A percentile compares a stretch with the other conserved stretches of the same genome.
phyloP scores from a whole-genome alignment of 495 filamentous ascomycete genomes.

The Parmelia sp. region DNA sequence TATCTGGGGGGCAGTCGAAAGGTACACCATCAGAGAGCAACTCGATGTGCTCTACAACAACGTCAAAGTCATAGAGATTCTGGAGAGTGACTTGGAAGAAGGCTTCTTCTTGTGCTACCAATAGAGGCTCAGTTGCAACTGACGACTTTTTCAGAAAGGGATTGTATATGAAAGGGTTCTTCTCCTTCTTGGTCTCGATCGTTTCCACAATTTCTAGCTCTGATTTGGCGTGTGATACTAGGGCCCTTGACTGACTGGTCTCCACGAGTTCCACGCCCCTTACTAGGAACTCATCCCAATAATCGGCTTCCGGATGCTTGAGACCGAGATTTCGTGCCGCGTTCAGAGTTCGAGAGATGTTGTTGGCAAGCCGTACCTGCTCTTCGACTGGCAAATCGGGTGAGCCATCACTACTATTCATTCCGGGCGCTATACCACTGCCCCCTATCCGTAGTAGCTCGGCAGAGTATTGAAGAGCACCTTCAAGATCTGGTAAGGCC shows the following conservation, averaged over 20 bases:
- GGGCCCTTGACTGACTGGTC: slow-evolving; percentile 45
- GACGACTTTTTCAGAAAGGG: slow-evolving; percentile 60
- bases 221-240: slow-evolving; percentile 63
- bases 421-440: slow-evolving; percentile 64
- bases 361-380: slow-evolving; percentile 70
- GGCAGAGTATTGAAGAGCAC: slow-evolving; percentile 77
- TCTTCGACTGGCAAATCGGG: slow-evolving; percentile 72
- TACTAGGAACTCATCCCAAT: slow-evolving; percentile 94
- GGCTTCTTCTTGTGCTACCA: slow-evolving; percentile 70
- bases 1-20: slow-evolving; percentile 59
- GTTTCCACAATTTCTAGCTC: slow-evolving; percentile 60
- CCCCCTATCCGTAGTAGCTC: slow-evolving; percentile 76
- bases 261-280: slow-evolving; percentile 67
- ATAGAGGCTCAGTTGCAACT: slow-evolving; percentile 52
- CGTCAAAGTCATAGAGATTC: slow-evolving; percentile 87
- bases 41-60: slow-evolving; percentile 78
- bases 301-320: slow-evolving; percentile 64
- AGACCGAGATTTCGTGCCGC: slow-evolving; percentile 69
- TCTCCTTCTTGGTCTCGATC: slow-evolving; percentile 45
- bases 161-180: slow-evolving; percentile 88
- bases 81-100: slow-evolving; percentile 77
- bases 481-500: slow-evolving; percentile 85
- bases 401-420: slow-evolving; percentile 52
- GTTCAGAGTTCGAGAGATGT: slow-evolving; percentile 74
- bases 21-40: slow-evolving; percentile 64